Evolutionary conservation across 2,329 filamentous ascomycete genomes (phyloP), one percentile per base, ranked within the genome.

Genomic region (Fusarium floridanum): DNA sequence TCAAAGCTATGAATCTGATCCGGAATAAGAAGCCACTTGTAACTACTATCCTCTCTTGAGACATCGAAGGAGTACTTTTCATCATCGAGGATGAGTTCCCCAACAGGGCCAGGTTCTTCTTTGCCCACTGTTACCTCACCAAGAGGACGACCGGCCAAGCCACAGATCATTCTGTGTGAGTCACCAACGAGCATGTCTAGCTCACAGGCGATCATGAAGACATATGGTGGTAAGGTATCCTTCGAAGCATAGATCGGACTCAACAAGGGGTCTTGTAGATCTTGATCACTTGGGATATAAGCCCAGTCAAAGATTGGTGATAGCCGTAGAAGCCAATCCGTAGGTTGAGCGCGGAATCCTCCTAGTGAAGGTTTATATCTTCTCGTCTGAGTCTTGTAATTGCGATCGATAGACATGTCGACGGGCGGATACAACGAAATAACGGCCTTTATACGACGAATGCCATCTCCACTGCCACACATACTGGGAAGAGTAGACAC

Each of bases 1-100:
- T 73, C 71, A 45, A 59, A 73, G 2, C 55, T 68, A 17, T 73
- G 71, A 14, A 71, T 39, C 24, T 73, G 71, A 39, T 73, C 71
- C 14, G 71, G 71, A 39, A 73, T 20, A 37, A 73, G 55, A 6
- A 73, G 1, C 71, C 71, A 73, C 34, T 62, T 56, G 34, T 74
- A 71, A 2, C 24, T 73, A 0, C 50, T 36, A 3, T 45, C 9
- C 5, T 62, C 22, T 0, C 34, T 68, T 41, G 57, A 61, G 2
- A 10, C 24, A n/a, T 65, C 63, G n/a, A 64, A 74, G 2, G 32
- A 74, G 12, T 62, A 73, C 16, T 34, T 71, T 22, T 74, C 60
- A n/a, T 73, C 71, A 2, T 73, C 67, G 2, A 71, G 56, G 1
- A 73, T 56, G 5, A 73, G 57, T 9, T 62, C 56, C 1, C 67